Percentiles rank a stretch among this genome's conserved stretches.
These are phyloP conservation scores for Beta corolliflora DNA, from an alignment of 179 eudicot species.

Conservation along the genomic window DNA sequence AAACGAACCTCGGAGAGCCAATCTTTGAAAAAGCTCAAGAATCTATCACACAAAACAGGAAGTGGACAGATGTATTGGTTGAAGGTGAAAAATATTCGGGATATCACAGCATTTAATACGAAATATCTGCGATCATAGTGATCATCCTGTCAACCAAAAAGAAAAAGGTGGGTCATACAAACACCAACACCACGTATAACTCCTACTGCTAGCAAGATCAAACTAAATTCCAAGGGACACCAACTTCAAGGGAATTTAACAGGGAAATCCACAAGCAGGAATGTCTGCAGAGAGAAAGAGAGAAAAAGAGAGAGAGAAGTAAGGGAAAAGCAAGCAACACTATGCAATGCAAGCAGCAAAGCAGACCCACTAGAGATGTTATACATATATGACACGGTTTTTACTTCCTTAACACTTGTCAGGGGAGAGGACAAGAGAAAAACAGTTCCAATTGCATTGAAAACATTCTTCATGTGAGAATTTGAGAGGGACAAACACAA, in stretches of 20 bases:
- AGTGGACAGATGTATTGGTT: conserved; percentile 49
- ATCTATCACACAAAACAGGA: conserved; percentile 49
- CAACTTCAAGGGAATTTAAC: neutral
- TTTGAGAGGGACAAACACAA: neutral
- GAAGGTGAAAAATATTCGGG: conserved; percentile 62
- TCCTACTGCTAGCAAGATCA: neutral
- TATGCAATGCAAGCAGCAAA: neutral
- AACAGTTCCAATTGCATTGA: neutral
- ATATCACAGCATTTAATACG: conserved; percentile 54
- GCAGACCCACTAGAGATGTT: neutral
- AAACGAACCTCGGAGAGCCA: conserved; percentile 65
- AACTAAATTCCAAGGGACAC: neutral
- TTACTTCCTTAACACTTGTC: neutral
- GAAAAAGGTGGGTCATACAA: conserved; percentile 18
- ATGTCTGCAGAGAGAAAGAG: neutral
- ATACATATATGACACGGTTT: neutral
- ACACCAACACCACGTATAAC: neutral
- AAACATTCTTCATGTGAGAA: neutral
- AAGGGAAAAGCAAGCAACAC: neutral
- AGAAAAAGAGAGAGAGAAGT: too few species aligned
- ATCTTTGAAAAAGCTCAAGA: conserved; percentile 61
- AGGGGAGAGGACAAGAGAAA: neutral
- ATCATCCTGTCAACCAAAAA: conserved; percentile 60
- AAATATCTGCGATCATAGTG: conserved; percentile 62
- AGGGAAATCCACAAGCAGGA: neutral